A percentile compares a stretch with the other conserved stretches of the same genome.
Conservation (phyloP, 1,139 yeast species). For the Blastobotrys aristatus region DNA sequence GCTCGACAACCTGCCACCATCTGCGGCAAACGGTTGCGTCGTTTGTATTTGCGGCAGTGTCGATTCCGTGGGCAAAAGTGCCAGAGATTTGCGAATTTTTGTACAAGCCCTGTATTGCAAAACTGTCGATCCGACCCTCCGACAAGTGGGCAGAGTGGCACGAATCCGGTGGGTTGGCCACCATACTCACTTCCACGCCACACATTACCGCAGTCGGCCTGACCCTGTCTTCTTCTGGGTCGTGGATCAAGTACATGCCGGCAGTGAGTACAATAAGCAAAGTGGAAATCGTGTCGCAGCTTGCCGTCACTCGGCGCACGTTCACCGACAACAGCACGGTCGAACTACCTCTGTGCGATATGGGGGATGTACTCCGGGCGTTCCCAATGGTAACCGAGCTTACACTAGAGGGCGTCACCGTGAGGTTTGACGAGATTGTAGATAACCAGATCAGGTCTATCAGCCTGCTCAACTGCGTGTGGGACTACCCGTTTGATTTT, state of each 20-base stretch:
- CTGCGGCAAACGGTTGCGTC: conserved; percentile 2
- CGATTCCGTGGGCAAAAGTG: background rate
- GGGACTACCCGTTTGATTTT: conserved; percentile 15
- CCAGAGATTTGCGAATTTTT: background rate
- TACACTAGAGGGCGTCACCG: conserved; percentile 11
- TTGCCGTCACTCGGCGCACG: conserved; percentile 2
- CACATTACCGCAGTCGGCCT: conserved; percentile 12
- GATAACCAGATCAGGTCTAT: conserved; percentile 4
- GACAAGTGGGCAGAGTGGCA: conserved; percentile 29
- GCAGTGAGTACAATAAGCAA: conserved; percentile 1
- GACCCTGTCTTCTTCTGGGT: conserved; percentile 5
- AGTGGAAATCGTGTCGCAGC: conserved; percentile 8
- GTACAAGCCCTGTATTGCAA: conserved; percentile 11
- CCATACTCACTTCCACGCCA: background rate
- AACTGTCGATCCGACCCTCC: conserved; percentile 17
- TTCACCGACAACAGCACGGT: conserved; percentile 7
- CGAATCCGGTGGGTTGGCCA: conserved; percentile 12
- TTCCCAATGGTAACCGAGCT: conserved; percentile 9
- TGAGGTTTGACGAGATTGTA: conserved; percentile 8
- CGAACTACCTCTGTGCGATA: conserved; percentile 12
- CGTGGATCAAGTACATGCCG: conserved; percentile 16
- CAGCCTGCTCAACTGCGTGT: conserved; percentile 12
- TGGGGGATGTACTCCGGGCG: conserved; percentile 11
- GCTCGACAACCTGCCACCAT: conserved; percentile 11
- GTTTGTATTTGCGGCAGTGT: background rate